Evolutionary conservation across 164 flowering plant genomes (phyloP).

Genomic region (Nymphaea thermarum): DNA sequence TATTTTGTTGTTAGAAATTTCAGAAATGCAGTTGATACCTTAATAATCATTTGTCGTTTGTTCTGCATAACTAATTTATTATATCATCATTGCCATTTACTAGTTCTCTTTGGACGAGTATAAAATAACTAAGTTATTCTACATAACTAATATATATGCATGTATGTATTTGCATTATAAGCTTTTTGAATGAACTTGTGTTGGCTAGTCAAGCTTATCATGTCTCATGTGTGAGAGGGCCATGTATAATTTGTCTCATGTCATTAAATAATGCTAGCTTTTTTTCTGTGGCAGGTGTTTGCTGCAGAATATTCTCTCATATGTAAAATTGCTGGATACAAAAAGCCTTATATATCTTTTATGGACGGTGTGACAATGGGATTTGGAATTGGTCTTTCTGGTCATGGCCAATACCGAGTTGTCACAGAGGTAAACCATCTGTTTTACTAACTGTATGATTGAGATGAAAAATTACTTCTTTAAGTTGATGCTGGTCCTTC

Average conservation of each 20-base stretch:
- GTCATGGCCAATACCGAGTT: slow-evolving; percentile 83
- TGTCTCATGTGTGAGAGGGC: no score
- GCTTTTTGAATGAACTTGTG: not conserved
- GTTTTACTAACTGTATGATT: not conserved
- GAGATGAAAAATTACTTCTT: not conserved
- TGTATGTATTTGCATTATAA: no score
- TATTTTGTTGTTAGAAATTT: no score
- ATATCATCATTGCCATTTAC: no score
- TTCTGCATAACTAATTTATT: no score
- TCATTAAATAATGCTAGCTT: not conserved
- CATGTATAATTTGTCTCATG: no score
- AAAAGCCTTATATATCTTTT: slow-evolving; percentile 72
- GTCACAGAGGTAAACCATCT: slow-evolving; percentile 64
- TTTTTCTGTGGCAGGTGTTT: slow-evolving; percentile 44
- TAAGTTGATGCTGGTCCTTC: not conserved
- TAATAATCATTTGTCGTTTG: no score
- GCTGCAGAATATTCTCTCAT: slow-evolving; percentile 85
- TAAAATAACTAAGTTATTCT: no score
- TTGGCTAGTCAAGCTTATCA: not conserved
- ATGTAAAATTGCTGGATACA: slow-evolving; percentile 79
- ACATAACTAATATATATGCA: no score
- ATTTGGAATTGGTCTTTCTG: slow-evolving; percentile 92
- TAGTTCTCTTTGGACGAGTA: no score
- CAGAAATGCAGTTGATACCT: no score
- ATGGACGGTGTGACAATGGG: slow-evolving; percentile 99